phyloP scores from a whole-genome alignment of 257 asterid species.

The Coffea eugenioides region DNA sequence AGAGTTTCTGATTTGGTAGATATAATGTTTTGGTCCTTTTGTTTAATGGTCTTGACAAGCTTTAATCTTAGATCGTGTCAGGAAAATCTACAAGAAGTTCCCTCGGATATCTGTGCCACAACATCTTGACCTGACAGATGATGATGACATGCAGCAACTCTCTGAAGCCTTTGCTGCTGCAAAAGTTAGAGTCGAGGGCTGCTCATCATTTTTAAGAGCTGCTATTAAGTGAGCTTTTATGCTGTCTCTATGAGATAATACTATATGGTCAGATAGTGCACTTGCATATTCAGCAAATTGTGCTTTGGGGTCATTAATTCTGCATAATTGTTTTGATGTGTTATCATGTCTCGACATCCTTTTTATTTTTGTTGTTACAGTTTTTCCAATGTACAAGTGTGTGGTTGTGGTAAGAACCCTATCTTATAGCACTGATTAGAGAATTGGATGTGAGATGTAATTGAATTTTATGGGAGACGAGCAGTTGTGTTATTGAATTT shows the following conservation, averaged over 20 bases:
- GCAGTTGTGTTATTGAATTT: no score
- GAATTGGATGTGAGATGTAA: no score
- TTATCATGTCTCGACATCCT: not conserved
- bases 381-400: not conserved
- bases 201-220: constrained; percentile 82
- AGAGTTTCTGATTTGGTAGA: not conserved
- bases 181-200: constrained; percentile 81
- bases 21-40: constrained; percentile 11
- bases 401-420: not conserved
- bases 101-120: constrained; percentile 87
- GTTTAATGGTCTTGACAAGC: constrained; percentile 25
- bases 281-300: not conserved
- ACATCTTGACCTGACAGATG: constrained; percentile 72
- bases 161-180: constrained; percentile 94
- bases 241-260: constrained; percentile 9
- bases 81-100: constrained; percentile 70
- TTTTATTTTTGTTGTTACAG: no score
- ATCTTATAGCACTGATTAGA: no score
- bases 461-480: no score
- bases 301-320: not conserved
- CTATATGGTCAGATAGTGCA: not conserved
- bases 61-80: constrained; percentile 62
- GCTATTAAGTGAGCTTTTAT: constrained; percentile 63
- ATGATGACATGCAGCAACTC: constrained; percentile 78
- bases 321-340: not conserved